phyloP scores from a whole-genome alignment of 2,329 filamentous ascomycete species.

The Coniochaeta sp. region DNA sequence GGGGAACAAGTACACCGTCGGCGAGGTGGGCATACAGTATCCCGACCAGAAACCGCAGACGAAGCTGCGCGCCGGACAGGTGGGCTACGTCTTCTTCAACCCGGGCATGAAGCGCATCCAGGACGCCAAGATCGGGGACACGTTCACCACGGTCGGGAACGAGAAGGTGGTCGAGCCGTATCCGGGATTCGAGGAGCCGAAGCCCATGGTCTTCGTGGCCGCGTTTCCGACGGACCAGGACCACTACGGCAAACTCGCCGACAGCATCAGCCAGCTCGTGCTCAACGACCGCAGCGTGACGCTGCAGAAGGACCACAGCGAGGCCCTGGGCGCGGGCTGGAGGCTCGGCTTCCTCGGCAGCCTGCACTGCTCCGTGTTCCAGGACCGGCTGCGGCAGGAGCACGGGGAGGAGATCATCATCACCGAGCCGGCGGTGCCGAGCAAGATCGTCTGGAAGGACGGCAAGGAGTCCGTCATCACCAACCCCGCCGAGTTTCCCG shows the following conservation, averaged over 20 bases:
- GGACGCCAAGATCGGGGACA: constrained; percentile 94
- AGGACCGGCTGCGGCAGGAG: constrained; percentile 89
- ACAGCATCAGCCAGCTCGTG: constrained; percentile 88
- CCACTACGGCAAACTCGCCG: constrained; percentile 79
- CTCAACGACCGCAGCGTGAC: constrained; percentile 95
- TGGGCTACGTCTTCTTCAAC: constrained; percentile 96
- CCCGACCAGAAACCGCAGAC: constrained; percentile 78
- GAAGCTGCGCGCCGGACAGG: constrained; percentile 79
- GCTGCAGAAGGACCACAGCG: constrained; percentile 86
- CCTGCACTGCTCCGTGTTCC: constrained; percentile 96
- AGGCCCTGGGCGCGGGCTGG: constrained; percentile 90
- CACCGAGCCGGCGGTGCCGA: constrained; percentile 90
- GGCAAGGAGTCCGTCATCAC: constrained; percentile 73
- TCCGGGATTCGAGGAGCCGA: constrained; percentile 92
- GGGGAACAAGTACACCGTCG: constrained; percentile 81
- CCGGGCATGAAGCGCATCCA: constrained; percentile 96
- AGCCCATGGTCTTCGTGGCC: constrained; percentile 98
- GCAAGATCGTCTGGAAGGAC: constrained; percentile 72
- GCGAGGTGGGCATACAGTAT: constrained; percentile 96
- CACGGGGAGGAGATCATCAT: constrained; percentile 94
- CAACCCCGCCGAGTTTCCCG: constrained; percentile 84
- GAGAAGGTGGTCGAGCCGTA: constrained; percentile 73
- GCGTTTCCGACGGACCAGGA: constrained; percentile 90
- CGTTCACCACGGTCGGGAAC: constrained; percentile 74
- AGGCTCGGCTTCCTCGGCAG: constrained; percentile 93